Base-by-base conservation (phyloP, 2,329 filamentous ascomycete species). In the Cladosporium sphaerospermum region DNA sequence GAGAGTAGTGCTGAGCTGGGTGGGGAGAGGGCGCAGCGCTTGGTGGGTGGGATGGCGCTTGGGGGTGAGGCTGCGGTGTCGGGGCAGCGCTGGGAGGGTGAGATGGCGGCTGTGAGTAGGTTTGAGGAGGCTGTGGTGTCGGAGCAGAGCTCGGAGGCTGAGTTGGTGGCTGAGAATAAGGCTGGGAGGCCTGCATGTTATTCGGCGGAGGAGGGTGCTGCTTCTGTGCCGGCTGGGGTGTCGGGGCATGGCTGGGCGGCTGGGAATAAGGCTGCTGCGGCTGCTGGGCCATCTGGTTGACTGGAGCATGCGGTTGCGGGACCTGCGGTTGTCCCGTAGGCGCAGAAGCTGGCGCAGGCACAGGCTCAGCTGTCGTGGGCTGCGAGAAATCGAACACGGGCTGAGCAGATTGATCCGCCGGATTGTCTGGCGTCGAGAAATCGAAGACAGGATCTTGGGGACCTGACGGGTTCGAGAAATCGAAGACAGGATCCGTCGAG, bases 351-450 rank as follows among this genome's bases (percentile, higher is more conserved):
- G 40, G 16, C 18, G 19, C 23, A 44, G 42, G 19, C 16, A 43
- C 18, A n/a, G 6, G 34, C n/a, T 36, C 34, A 11, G n/a, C 36
- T 8, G 11, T 16, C 13, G 40, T 23, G n/a, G 48, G 48, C 32
- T 51, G 34, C 5, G 40, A 43, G 40, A 51, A 51, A 9, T 51
- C 48, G 11, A 51, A 51, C 16, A 51, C 48, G n/a, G 41, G 41
- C 19, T 51, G 48, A 16, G 48, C 39, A 14, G 23, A 18, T 36
- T 51, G 48, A 11, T 51, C 48, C 7, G 9, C 42, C 9, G 39
- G 28, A 9, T 33, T 16, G 31, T 51, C 48, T 7, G 48, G 48
- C 8, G 48, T 51, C 13, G 48, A 51, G 18, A 51, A 51, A 18
- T 51, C 48, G n/a, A 51, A 51, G 31, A 44, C 32, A 10, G 40